Base-by-base conservation (phyloP, 129 eudicot genomes). In the Kitagawia praeruptora region DNA sequence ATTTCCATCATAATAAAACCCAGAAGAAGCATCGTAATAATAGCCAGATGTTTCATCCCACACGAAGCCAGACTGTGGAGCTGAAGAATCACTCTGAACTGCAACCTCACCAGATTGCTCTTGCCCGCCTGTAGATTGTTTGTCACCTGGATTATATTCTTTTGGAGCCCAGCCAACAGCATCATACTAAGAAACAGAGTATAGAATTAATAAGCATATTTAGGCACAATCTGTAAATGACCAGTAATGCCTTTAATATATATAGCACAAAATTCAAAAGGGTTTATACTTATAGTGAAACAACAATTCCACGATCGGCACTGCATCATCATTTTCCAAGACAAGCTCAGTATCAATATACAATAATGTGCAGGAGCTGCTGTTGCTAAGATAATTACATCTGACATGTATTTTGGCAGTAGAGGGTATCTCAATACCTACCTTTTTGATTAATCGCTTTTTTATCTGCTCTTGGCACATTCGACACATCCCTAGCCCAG, bases 31-130 rank as follows among this genome's bases (percentile, higher is more conserved):
- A 86, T 95, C 97, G 49, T 90, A 95, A 82, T 95, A 95, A 81
- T 95, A 92, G 75, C 99, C 96, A 79, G 97, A 95, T 38, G 97
- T 93, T 90, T 95, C 97, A 79, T 92, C 99, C 98, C 99, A 95
- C 73, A 95, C 94, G 10, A 42, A 42, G 45, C 45, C 45, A 42
- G 45, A 87, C 76, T 90, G 95, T 6, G 95, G 96, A 44, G 91
- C 97, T 8, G 88, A 86, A 75, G 87, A 80, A 73, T 86, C 92
- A 71, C 75, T 89, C 70, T 64, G 89, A 48, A 77, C 87, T 16
- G 88, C 77, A 67, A 72, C 79, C 72, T 78, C 91, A 37, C 89
- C 85, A 69, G 86, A 74, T 80, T 87, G 91, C n/a, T 88, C 90
- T 23, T 89, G 93, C 61, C 83, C 87, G 42, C 83, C 91, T 16